Conservation (phyloP, 352 stramenopile species). For the Pythium pyrilobum region DNA sequence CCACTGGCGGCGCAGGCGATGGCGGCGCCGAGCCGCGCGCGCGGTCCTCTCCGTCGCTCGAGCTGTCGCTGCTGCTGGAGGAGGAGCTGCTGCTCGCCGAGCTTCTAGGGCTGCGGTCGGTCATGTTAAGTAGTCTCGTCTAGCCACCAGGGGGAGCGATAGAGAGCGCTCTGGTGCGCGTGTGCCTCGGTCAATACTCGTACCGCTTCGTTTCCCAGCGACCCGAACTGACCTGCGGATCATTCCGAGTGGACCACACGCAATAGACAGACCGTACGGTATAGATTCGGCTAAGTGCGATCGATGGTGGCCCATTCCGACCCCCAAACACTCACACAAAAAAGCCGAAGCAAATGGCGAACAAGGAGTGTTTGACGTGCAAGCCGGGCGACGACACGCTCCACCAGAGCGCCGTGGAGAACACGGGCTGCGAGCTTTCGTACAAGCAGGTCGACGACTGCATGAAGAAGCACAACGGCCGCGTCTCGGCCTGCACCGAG, state of each 20-base stretch:
- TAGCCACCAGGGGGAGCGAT: too few relatives aligned
- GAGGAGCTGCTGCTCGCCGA: slow-evolving; percentile 25
- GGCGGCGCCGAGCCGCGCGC: slow-evolving; percentile 18
- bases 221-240: too few relatives aligned
- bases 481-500: slow-evolving; percentile 70
- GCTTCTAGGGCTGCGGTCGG: not conserved
- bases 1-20: not conserved
- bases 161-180: too few relatives aligned
- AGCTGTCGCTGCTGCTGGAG: slow-evolving; percentile 36
- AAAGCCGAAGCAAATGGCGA: slow-evolving; percentile 36
- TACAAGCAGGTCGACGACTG: slow-evolving; percentile 72
- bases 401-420: slow-evolving; percentile 59
- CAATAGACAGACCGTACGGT: too few relatives aligned
- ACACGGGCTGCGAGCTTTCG: slow-evolving; percentile 56
- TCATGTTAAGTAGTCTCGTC: not conserved
- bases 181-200: too few relatives aligned
- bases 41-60: slow-evolving; percentile 34
- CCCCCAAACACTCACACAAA: too few relatives aligned
- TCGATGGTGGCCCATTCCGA: too few relatives aligned
- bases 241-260: too few relatives aligned
- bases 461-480: slow-evolving; percentile 75
- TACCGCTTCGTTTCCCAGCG: too few relatives aligned
- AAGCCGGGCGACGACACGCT: slow-evolving; percentile 63
- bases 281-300: too few relatives aligned
- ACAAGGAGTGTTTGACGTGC: slow-evolving; percentile 65